A percentile compares a stretch with the other conserved stretches of the same genome.
Evolutionary conservation across 2,329 filamentous ascomycete species (phyloP).

Genomic region (Alternaria panax): DNA sequence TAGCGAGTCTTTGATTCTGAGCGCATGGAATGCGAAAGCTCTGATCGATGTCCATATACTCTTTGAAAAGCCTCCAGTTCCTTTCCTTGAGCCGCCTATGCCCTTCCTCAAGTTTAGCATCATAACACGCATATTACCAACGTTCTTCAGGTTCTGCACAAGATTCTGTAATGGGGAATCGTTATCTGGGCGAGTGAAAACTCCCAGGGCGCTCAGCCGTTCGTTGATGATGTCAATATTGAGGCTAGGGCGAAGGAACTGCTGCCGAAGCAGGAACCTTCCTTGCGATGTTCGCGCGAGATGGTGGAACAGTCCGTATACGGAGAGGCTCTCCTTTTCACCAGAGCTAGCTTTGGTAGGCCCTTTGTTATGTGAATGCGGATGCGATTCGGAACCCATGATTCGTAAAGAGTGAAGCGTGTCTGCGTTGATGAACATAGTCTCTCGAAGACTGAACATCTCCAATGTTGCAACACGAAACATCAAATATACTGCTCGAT

Average conservation of each 20-base stretch:
- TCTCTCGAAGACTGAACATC: constrained; percentile 74
- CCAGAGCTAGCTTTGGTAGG: constrained; percentile 66
- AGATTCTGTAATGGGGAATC: constrained; percentile 62
- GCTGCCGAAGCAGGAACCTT: constrained; percentile 73
- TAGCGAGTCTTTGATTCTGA: constrained; percentile 73
- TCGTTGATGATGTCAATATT: constrained; percentile 72
- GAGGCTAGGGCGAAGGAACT: constrained; percentile 80
- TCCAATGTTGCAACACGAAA: constrained; percentile 71
- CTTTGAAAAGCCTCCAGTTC: constrained; percentile 64
- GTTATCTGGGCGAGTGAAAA: constrained; percentile 75
- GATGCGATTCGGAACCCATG: constrained; percentile 81
- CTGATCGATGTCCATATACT: constrained; percentile 78
- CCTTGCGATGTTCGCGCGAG: constrained; percentile 82
- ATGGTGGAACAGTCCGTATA: constrained; percentile 82
- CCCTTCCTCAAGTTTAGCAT: constrained; percentile 80
- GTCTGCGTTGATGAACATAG: constrained; percentile 81
- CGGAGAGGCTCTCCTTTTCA: constrained; percentile 80
- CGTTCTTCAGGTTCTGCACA: constrained; percentile 67
- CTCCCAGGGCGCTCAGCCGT: constrained; percentile 72
- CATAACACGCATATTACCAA: constrained; percentile 77
- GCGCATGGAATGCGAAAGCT: constrained; percentile 72
- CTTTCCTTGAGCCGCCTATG: constrained; percentile 62
- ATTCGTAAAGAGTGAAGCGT: constrained; percentile 85
- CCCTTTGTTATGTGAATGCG: constrained; percentile 79
- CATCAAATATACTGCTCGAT: constrained; percentile 60